Base-by-base conservation (phyloP, 2,329 filamentous ascomycete species). In the Chaetomium strumarium region DNA sequence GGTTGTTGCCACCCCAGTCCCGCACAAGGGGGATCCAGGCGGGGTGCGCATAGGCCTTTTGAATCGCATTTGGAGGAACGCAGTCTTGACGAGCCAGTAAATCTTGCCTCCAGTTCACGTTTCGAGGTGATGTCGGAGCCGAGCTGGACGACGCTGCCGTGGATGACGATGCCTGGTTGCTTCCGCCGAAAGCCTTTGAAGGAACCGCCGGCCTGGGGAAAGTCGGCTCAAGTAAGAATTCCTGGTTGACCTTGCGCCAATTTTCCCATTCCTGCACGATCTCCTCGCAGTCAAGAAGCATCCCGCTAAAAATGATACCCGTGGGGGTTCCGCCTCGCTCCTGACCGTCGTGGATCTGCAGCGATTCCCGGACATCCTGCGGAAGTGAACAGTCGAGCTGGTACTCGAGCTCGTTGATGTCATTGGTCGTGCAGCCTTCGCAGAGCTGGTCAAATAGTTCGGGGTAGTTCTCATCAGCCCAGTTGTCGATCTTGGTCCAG, bases 1-100 rank as follows among this genome's bases (percentile, higher is more conserved):
- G 78, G 74, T 96, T 95, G 80, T 99, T 99, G 70, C 93, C 93
- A 68, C 93, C 93, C 93, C 93, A 99, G 69, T 99, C 93, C 62
- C 93, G 88, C 53, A 91, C 92, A 33, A 99, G 76, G 49, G 93
- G 92, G 61, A 99, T 96, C 93, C 93, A 99, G 48, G 85, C 87
- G 2, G 90, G 85, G 69, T 99, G 92, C 2, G 90, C 87, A 66
- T 99, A 99, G 0, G 88, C 88, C 68, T 91, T 95, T 67, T 95
- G 91, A 33, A 97, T 85, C 5, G 90, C 83, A 64, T 88, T 86
- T 10, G 88, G 78, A 9, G 93, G 93, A 54, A 97, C 87, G 12
- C 85, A 96, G 62, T 93, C 87, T 70, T 99, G 93, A 57, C 86
- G 84, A 45, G 87, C 75, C 45, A 90, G 78, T 50, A 99, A 80